These are phyloP conservation scores for Pterocarpus macrocarpus DNA, from an alignment of 306 rosid species.

Conservation along the genomic window DNA sequence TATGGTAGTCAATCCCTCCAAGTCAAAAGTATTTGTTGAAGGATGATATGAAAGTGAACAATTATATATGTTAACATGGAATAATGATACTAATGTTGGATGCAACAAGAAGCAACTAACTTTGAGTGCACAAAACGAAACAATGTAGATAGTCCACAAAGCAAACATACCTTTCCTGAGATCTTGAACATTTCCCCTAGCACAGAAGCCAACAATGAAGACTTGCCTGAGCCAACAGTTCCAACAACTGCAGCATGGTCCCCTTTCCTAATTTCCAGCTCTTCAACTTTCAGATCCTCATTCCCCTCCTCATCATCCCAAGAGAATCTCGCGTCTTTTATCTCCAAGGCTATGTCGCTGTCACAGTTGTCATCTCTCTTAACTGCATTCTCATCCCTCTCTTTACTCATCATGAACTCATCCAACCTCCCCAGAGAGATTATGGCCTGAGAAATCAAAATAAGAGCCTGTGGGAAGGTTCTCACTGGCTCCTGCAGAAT, in stretches of 20 bases:
- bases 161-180: constrained; percentile 75
- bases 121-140: not conserved
- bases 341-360: constrained; percentile 62
- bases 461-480: constrained; percentile 82
- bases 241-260: constrained; percentile 83
- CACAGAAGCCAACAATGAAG: constrained; percentile 80
- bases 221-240: constrained; percentile 89
- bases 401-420: constrained; percentile 68
- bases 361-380: constrained; percentile 60
- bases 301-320: constrained; percentile 79
- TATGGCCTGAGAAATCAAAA: constrained; percentile 76
- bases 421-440: constrained; percentile 83
- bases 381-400: constrained; percentile 65
- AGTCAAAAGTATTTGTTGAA: no score
- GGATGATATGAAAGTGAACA: not conserved
- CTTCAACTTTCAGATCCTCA: constrained; percentile 56
- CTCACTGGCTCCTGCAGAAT: constrained; percentile 86
- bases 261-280: constrained; percentile 67
- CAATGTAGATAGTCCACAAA: constrained; percentile 13
- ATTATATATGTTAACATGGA: not conserved
- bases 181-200: constrained; percentile 89
- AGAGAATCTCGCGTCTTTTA: constrained; percentile 60
- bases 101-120: constrained; percentile 13
- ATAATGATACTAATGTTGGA: not conserved
- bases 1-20: no score